Conservation (phyloP, 345 rosid genomes). For the Camelina hispida region DNA sequence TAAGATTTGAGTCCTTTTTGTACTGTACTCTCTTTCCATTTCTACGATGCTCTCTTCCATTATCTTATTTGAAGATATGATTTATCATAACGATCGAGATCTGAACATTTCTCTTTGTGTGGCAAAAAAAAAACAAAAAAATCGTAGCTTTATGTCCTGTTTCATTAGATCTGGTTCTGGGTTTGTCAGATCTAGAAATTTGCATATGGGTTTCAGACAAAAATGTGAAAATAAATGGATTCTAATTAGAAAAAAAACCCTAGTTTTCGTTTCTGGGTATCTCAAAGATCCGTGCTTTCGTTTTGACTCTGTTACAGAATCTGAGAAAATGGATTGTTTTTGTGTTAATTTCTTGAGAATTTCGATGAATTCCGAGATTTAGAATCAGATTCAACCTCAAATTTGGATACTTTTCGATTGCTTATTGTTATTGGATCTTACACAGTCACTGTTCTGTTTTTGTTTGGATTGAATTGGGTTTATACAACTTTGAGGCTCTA, state of each 20-base stretch:
- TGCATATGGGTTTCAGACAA: slow-evolving; percentile 37
- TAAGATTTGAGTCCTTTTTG: slow-evolving; percentile 47
- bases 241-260: background rate
- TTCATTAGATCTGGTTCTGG: slow-evolving; percentile 52
- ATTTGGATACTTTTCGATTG: background rate
- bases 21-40: slow-evolving; percentile 46
- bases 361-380: slow-evolving; percentile 12
- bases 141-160: slow-evolving; percentile 12
- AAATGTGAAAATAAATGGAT: background rate
- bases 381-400: background rate
- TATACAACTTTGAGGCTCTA: too few species aligned
- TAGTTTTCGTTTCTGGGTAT: slow-evolving; percentile 11
- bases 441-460: background rate
- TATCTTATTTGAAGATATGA: too few species aligned
- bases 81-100: too few species aligned
- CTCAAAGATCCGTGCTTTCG: background rate
- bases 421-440: background rate
- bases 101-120: background rate
- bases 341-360: slow-evolving; percentile 4
- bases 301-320: slow-evolving; percentile 29
- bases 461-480: background rate
- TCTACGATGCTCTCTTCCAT: background rate
- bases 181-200: slow-evolving; percentile 45
- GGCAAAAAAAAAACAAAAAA: background rate
- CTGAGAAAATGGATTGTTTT: slow-evolving; percentile 33